phyloP scores from a whole-genome alignment of 2,329 filamentous ascomycete genomes.

The Neofusicoccum umdonicola region DNA sequence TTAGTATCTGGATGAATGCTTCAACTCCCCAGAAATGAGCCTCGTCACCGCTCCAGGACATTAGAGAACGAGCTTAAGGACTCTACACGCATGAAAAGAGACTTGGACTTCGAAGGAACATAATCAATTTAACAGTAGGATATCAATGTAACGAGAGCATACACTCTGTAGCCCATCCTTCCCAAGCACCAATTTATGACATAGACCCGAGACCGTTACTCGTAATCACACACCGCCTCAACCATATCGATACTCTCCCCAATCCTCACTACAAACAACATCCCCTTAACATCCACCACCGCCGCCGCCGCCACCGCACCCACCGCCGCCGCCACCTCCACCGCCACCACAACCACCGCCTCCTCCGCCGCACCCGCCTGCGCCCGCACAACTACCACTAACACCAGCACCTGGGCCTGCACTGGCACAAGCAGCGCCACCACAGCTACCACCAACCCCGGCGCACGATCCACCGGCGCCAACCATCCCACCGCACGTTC shows the following conservation, averaged over 20 bases:
- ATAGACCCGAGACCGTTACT: no score
- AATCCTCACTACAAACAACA: not conserved
- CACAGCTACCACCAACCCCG: slow-evolving; percentile 7
- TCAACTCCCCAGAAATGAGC: not conserved
- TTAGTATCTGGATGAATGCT: no score
- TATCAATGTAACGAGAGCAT: not conserved
- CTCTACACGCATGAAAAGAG: no score
- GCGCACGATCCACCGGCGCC: not conserved
- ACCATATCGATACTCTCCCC: no score
- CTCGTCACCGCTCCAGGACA: no score
- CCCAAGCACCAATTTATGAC: no score
- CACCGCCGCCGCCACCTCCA: not conserved
- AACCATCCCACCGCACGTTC: slow-evolving; percentile 45
- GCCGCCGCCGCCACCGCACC: not conserved
- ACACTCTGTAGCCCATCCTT: no score
- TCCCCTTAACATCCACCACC: slow-evolving; percentile 1
- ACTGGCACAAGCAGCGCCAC: slow-evolving; percentile 4
- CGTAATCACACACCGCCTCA: no score
- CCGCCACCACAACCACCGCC: slow-evolving; percentile 2
- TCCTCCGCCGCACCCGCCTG: not conserved
- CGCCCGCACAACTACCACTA: not conserved
- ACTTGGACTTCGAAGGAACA: no score
- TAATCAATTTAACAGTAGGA: not conserved
- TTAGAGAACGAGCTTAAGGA: no score
- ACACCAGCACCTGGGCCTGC: not conserved